Percentiles rank a stretch among this genome's conserved stretches.
These are phyloP conservation scores for Cutaneotrichosporon sp. DNA, from an alignment of 1,284 basidiomycete species.

Conservation along the genomic window DNA sequence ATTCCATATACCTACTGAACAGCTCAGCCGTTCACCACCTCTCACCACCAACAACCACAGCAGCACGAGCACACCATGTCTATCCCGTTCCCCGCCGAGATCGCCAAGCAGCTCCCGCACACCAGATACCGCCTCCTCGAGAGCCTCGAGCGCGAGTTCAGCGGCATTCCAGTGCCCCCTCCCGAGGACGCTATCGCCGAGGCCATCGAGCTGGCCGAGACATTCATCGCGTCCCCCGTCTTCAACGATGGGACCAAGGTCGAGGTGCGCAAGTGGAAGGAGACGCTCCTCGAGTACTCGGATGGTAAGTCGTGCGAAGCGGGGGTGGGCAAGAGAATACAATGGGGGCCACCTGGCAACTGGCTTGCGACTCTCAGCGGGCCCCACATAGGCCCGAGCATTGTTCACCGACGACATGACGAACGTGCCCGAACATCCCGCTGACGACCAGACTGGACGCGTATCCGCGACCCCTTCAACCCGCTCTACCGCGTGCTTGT, in stretches of 20 bases:
- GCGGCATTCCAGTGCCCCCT: conserved; percentile 14
- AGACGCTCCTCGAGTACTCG: conserved; percentile 11
- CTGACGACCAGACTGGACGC: conserved; percentile 15
- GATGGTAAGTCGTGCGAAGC: conserved; percentile 11
- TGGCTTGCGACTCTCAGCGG: too few species aligned
- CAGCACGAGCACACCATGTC: neutral
- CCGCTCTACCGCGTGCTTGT: conserved; percentile 20
- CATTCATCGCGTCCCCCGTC: conserved; percentile 12
- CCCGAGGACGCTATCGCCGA: conserved; percentile 5
- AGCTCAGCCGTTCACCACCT: neutral
- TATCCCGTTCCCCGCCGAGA: conserved; percentile 14
- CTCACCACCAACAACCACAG: neutral
- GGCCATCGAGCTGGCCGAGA: conserved; percentile 17
- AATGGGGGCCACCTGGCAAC: too few species aligned
- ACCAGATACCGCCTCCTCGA: conserved; percentile 15
- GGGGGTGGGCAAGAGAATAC: too few species aligned
- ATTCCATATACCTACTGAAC: neutral
- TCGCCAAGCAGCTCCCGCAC: conserved; percentile 19
- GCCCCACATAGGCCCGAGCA: too few species aligned
- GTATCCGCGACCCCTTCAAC: conserved; percentile 5
- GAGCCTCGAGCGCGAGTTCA: conserved; percentile 9
- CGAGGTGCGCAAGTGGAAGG: conserved; percentile 10
- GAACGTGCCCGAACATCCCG: too few species aligned
- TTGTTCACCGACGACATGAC: too few species aligned
- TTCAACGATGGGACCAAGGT: conserved; percentile 12